Percentiles rank a stretch among this genome's conserved stretches.
These are phyloP conservation scores for Ophiostoma ulmi DNA, from an alignment of 2,329 filamentous ascomycete genomes.

Conservation along the genomic window DNA sequence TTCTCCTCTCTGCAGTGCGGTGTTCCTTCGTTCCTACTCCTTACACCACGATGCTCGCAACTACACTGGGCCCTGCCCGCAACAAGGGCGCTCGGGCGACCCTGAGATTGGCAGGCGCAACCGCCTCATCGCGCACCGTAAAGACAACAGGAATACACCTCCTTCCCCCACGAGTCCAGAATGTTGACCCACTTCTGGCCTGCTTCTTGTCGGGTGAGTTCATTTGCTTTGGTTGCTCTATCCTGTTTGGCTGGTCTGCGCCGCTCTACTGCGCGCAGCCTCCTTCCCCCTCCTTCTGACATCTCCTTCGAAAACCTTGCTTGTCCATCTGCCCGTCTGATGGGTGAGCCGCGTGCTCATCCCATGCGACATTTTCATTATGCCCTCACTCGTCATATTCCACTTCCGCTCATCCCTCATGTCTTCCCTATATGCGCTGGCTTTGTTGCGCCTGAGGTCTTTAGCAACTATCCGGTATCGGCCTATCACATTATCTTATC, in stretches of 20 bases:
- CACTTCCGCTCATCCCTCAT: conserved; percentile 1
- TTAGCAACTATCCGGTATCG: neutral
- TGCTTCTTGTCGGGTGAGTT: conserved; percentile 26
- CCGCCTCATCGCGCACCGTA: neutral
- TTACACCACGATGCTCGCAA: conserved; percentile 16
- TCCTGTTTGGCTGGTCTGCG: neutral
- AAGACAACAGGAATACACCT: neutral
- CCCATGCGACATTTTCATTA: conserved; percentile 17
- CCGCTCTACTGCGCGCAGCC: neutral
- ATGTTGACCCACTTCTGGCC: conserved; percentile 26
- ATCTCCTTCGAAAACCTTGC: neutral
- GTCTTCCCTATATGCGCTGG: conserved; percentile 3
- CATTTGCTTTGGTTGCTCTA: conserved; percentile 11
- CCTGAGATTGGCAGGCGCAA: conserved; percentile 13
- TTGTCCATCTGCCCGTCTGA: neutral
- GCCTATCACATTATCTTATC: neutral
- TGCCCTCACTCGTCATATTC: conserved; percentile 2
- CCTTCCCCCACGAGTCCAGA: conserved; percentile 22
- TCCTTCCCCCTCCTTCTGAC: neutral
- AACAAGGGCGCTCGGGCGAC: conserved; percentile 9
- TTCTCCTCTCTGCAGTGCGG: neutral
- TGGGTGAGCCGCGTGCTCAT: neutral
- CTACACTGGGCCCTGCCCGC: conserved; percentile 10
- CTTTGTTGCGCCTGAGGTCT: neutral
- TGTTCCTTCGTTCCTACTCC: neutral